phyloP scores from a whole-genome alignment of 164 flowering plant genomes.

The Taxillus chinensis region DNA sequence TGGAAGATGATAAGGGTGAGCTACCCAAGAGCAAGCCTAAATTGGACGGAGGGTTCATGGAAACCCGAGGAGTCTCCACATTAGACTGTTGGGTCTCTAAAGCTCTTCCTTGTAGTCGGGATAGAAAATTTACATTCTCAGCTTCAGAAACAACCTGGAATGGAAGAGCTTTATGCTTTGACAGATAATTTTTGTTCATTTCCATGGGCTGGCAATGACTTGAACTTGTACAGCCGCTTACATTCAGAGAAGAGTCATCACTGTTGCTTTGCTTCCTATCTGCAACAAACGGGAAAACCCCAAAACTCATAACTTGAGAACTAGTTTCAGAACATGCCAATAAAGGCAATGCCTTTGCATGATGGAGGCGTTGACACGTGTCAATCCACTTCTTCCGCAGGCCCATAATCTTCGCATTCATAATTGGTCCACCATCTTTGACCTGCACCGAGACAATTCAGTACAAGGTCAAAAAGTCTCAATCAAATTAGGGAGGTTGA shows the following conservation, averaged over 20 bases:
- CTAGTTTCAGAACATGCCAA: neutral
- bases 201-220: neutral
- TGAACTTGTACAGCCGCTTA: neutral
- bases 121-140: conserved; percentile 5
- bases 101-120: conserved; percentile 4
- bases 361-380: neutral
- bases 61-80: conserved; percentile 1
- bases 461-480: conserved; percentile 6
- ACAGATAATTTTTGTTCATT: conserved; percentile 3
- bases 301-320: neutral
- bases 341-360: neutral
- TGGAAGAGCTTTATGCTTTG: conserved; percentile 2
- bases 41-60: conserved; percentile 5
- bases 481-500: no score
- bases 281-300: neutral
- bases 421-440: neutral
- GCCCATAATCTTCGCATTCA: neutral
- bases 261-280: neutral
- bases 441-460: neutral
- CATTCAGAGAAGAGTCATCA: neutral
- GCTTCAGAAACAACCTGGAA: conserved; percentile 8
- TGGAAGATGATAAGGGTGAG: neutral
- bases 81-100: conserved; percentile 6
- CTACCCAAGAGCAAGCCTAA: neutral
- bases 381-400: conserved; percentile 1